Percentiles rank a stretch among this genome's conserved stretches.
Evolutionary conservation across 352 stramenopile species (phyloP).

Genomic region (Globisporangium cylindrosporum): DNA sequence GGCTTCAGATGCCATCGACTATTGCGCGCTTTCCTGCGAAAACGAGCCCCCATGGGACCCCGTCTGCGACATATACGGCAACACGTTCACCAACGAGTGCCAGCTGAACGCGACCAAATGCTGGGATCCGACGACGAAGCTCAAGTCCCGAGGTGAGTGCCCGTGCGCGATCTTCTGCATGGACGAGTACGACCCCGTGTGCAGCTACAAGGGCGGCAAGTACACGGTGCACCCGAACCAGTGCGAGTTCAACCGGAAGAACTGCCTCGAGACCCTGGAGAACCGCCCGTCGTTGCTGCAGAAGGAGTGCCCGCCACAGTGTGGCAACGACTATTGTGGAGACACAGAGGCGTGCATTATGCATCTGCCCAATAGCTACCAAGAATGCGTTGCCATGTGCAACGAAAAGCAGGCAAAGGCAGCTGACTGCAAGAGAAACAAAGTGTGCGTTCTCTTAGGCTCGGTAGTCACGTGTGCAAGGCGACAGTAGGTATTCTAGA

Average conservation of each 20-base stretch:
- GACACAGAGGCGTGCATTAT: background rate
- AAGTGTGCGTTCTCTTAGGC: background rate
- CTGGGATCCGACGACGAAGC: background rate
- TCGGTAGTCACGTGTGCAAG: background rate
- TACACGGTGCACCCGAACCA: background rate
- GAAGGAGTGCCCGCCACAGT: background rate
- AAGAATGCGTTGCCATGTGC: conserved; percentile 1
- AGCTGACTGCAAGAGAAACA: background rate
- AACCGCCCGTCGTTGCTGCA: background rate
- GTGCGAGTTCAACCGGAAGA: background rate
- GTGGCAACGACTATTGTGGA: background rate
- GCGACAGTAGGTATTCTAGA: background rate
- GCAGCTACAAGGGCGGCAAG: background rate
- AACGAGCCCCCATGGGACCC: background rate
- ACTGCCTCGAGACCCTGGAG: background rate
- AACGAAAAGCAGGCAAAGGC: background rate
- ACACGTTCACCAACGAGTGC: background rate
- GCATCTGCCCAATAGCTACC: background rate
- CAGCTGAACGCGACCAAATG: background rate
- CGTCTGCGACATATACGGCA: background rate
- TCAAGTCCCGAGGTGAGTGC: background rate
- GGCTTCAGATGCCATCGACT: background rate
- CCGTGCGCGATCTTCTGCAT: background rate
- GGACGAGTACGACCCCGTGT: background rate
- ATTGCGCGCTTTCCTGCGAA: background rate